Percentiles rank a stretch among this genome's conserved stretches.
Conservation (phyloP, 192 early-diverging fungal species). For the Coemansia sp. region DNA sequence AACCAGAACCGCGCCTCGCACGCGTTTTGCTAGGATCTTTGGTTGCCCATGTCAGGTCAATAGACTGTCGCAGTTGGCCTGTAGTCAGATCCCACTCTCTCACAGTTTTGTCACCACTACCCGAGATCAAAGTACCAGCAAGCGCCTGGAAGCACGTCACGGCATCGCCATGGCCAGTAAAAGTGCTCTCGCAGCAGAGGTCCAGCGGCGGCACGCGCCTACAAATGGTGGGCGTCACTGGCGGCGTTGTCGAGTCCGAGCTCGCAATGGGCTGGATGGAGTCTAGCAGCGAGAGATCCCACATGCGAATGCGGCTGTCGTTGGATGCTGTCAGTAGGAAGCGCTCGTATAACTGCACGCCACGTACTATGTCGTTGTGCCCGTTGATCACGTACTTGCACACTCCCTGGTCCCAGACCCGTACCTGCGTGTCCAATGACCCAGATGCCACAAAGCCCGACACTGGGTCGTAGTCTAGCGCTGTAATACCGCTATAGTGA, state of each 20-base stretch:
- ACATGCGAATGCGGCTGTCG: slow-evolving; percentile 70
- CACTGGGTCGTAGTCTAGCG: slow-evolving; percentile 63
- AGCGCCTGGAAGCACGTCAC: slow-evolving; percentile 55
- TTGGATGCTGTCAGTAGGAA: slow-evolving; percentile 66
- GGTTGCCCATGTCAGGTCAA: slow-evolving; percentile 75
- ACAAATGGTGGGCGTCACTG: slow-evolving; percentile 53
- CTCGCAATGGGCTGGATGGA: slow-evolving; percentile 59
- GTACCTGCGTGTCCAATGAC: slow-evolving; percentile 70
- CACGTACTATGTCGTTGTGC: slow-evolving; percentile 38
- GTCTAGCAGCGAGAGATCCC: slow-evolving; percentile 66
- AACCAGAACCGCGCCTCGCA: background rate
- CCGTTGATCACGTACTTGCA: slow-evolving; percentile 41
- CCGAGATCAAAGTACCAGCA: slow-evolving; percentile 57
- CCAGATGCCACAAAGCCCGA: slow-evolving; percentile 65
- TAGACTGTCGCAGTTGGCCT: slow-evolving; percentile 64
- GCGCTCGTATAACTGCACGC: slow-evolving; percentile 45
- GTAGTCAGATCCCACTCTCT: slow-evolving; percentile 79
- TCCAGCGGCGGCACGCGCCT: slow-evolving; percentile 54
- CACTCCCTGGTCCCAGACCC: slow-evolving; percentile 65
- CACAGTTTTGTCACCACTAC: slow-evolving; percentile 76
- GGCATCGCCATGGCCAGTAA: slow-evolving; percentile 38
- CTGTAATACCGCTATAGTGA: slow-evolving; percentile 65
- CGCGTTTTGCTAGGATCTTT: slow-evolving; percentile 3
- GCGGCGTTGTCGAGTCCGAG: slow-evolving; percentile 37
- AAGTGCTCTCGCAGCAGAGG: slow-evolving; percentile 48